Evolutionary conservation across 1,284 basidiomycete genomes (phyloP).

Genomic region (Xanthoconium separans): DNA sequence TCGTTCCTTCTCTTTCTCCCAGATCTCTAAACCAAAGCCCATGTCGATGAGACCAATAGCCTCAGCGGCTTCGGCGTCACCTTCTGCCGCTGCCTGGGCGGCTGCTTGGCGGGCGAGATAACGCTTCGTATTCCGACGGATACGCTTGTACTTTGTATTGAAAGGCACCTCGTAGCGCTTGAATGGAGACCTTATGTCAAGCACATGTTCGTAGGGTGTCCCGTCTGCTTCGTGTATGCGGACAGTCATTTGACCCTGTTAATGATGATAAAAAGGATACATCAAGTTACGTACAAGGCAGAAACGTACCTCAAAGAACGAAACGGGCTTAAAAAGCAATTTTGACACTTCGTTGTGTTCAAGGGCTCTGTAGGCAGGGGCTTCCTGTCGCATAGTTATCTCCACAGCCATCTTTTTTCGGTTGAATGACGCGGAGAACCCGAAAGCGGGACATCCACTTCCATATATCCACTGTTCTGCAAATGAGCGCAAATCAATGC

Average conservation of each 20-base stretch:
- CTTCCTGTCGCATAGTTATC: constrained; percentile 88
- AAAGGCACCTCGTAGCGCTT: constrained; percentile 97
- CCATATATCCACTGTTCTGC: constrained; percentile 99
- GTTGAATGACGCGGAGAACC: constrained; percentile 91
- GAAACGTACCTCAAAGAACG: constrained; percentile 75
- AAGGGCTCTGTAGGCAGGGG: constrained; percentile 70
- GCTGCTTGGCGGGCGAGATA: constrained; percentile 93
- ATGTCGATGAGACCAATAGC: constrained; percentile 94
- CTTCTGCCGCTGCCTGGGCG: constrained; percentile 89
- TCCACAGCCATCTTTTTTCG: constrained; percentile 98
- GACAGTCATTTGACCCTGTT: constrained; percentile 93
- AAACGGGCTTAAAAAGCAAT: constrained; percentile 76
- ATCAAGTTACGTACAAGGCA: background rate
- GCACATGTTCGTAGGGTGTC: constrained; percentile 97
- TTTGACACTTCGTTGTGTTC: constrained; percentile 69
- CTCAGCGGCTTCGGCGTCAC: constrained; percentile 86
- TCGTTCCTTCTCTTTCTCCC: constrained; percentile 93
- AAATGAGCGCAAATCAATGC: constrained; percentile 86
- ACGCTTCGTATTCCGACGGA: constrained; percentile 90
- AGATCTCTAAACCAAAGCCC: constrained; percentile 93
- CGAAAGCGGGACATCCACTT: constrained; percentile 92
- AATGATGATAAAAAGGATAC: constrained; percentile 5
- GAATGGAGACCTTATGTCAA: constrained; percentile 85
- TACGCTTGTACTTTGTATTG: constrained; percentile 99
- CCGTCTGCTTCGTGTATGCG: constrained; percentile 99